Conservation (phyloP, 352 stramenopile species). For the Achlya hypogyna region DNA sequence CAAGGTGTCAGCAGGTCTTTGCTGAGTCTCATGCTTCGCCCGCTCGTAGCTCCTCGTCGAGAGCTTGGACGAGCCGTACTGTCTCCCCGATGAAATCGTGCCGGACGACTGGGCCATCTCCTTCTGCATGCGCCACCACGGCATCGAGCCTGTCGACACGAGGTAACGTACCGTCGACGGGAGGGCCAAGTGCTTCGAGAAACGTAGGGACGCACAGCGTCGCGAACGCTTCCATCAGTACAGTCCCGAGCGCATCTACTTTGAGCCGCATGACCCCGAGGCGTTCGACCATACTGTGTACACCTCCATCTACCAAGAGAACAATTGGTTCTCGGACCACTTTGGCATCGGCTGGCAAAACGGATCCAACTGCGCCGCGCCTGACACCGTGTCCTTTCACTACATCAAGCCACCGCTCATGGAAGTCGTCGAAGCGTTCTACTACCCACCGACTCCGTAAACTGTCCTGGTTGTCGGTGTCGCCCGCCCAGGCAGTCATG, state of each 20-base stretch:
- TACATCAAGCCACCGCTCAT: slow-evolving; percentile 70
- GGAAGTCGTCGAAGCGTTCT: slow-evolving; percentile 78
- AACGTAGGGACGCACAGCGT: slow-evolving; percentile 35
- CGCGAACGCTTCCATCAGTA: slow-evolving; percentile 83
- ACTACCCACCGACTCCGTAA: background rate
- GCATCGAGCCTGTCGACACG: slow-evolving; percentile 60
- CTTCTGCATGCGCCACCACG: slow-evolving; percentile 75
- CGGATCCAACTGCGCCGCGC: slow-evolving; percentile 60
- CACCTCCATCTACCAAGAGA: slow-evolving; percentile 70
- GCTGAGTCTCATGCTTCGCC: background rate
- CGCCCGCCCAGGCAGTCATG: background rate
- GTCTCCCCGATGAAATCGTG: slow-evolving; percentile 55
- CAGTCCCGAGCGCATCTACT: slow-evolving; percentile 59
- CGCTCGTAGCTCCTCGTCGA: slow-evolving; percentile 33
- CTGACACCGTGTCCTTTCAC: slow-evolving; percentile 74
- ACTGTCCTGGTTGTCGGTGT: background rate
- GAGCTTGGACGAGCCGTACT: slow-evolving; percentile 65
- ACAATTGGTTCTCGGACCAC: slow-evolving; percentile 85
- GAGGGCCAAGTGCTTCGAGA: background rate
- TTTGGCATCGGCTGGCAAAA: slow-evolving; percentile 73
- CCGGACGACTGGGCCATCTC: slow-evolving; percentile 82
- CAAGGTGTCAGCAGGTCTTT: slow-evolving; percentile 19
- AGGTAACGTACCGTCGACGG: background rate
- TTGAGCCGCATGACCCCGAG: slow-evolving; percentile 51
- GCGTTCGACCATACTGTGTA: slow-evolving; percentile 67